A percentile compares a stretch with the other conserved stretches of the same genome.
phyloP scores from a whole-genome alignment of 495 filamentous ascomycete genomes.

The Annulohypoxylon bovei region DNA sequence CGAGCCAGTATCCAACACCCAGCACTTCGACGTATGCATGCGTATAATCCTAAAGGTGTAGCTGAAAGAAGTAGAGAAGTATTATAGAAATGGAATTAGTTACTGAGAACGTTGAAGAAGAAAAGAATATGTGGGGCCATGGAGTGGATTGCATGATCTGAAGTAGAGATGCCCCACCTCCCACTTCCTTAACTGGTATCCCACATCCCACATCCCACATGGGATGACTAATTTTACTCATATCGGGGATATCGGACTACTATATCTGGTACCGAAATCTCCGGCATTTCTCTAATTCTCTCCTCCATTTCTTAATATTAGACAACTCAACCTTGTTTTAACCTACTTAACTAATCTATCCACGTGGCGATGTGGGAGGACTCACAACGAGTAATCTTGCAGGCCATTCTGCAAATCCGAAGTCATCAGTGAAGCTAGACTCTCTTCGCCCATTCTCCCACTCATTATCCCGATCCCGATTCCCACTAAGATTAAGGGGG shows the following conservation, averaged over 20 bases:
- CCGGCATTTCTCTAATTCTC: constrained; percentile 14
- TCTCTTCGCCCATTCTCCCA: too few species aligned
- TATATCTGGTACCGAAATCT: constrained; percentile 13
- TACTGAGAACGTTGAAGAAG: too few species aligned
- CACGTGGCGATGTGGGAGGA: constrained; percentile 4
- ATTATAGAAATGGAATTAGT: not conserved
- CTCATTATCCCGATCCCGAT: not conserved
- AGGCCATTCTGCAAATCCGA: not conserved
- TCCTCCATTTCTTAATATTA: not conserved
- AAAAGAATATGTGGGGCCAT: not conserved
- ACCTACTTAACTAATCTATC: not conserved
- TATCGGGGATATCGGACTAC: constrained; percentile 19
- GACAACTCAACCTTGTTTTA: not conserved
- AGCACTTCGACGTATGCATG: not conserved
- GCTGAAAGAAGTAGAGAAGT: not conserved
- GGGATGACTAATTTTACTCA: constrained; percentile 21
- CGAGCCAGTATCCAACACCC: constrained; percentile 11
- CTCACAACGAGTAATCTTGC: not conserved
- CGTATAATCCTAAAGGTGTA: too few species aligned
- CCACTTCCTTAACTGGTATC: constrained; percentile 15
- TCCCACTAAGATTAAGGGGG: not conserved
- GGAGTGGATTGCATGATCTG: not conserved
- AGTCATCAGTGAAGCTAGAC: not conserved
- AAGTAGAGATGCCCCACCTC: constrained; percentile 1
- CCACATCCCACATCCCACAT: constrained; percentile 39